phyloP scores from a whole-genome alignment of 164 flowering plant species.

The Macadamia tetraphylla region DNA sequence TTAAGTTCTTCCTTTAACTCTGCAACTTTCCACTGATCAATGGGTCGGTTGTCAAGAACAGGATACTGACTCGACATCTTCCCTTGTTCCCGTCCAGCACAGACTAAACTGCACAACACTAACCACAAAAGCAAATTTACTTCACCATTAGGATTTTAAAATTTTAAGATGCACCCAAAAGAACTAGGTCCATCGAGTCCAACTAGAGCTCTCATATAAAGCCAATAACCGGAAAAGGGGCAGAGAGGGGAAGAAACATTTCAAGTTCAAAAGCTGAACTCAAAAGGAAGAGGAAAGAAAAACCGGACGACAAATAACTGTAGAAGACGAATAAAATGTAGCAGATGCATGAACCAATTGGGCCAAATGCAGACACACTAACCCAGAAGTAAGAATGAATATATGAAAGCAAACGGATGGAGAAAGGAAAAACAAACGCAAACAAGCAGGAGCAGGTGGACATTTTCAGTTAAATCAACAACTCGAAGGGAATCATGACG shows the following conservation, averaged over 20 bases:
- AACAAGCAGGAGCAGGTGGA: background rate
- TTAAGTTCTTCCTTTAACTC: conserved; percentile 90
- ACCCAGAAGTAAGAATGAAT: background rate
- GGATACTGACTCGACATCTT: conserved; percentile 58
- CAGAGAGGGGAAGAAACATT: no score
- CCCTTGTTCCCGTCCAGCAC: background rate
- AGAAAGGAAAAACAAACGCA: background rate
- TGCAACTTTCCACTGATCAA: conserved; percentile 89
- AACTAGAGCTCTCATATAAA: background rate
- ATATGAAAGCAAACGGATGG: background rate
- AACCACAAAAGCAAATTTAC: background rate
- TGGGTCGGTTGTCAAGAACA: conserved; percentile 53
- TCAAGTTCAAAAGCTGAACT: background rate
- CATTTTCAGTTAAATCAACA: background rate
- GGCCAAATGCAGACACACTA: background rate
- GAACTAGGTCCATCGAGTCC: background rate
- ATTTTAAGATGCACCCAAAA: background rate
- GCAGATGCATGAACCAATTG: no score
- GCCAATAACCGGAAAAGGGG: background rate
- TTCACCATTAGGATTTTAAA: background rate
- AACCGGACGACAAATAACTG: background rate
- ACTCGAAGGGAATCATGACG: background rate
- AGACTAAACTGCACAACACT: conserved; percentile 27
- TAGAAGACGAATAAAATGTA: background rate
- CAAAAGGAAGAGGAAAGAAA: background rate